Evolutionary conservation across 1,284 basidiomycete species (phyloP).

Genomic region (Uromyces viciae-fabae): DNA sequence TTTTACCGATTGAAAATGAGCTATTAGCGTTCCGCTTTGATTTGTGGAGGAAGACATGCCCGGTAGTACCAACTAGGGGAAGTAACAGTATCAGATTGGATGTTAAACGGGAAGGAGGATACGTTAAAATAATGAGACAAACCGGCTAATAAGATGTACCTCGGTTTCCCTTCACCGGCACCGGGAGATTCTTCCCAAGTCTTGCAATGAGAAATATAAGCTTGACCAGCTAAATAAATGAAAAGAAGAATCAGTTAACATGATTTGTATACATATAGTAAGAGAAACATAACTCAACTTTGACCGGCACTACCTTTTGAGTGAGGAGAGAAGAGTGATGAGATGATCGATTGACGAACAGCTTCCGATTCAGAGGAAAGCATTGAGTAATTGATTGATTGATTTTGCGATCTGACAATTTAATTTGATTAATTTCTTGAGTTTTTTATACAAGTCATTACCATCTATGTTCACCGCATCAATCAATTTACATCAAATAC

Average conservation of each 20-base stretch:
- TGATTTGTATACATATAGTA: background rate
- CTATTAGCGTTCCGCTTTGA: slow-evolving; percentile 93
- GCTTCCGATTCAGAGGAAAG: background rate
- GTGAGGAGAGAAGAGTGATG: slow-evolving; percentile 70
- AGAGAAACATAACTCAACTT: slow-evolving; percentile 18
- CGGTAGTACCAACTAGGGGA: background rate
- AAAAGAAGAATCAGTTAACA: background rate
- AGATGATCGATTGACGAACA: slow-evolving; percentile 65
- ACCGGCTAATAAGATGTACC: slow-evolving; percentile 83
- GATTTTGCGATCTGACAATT: too few relatives aligned
- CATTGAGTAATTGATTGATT: too few relatives aligned
- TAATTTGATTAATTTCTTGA: too few relatives aligned
- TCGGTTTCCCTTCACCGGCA: slow-evolving; percentile 69
- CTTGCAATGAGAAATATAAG: slow-evolving; percentile 78
- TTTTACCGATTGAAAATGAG: slow-evolving; percentile 94
- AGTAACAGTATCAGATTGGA: background rate
- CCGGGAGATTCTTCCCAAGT: slow-evolving; percentile 73
- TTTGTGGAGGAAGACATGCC: slow-evolving; percentile 67
- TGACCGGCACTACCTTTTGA: slow-evolving; percentile 43
- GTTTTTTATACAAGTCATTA: too few relatives aligned
- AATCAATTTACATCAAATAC: too few relatives aligned
- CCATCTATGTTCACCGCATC: too few relatives aligned
- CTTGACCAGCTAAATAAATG: slow-evolving; percentile 25
- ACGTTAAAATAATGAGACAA: slow-evolving; percentile 53
- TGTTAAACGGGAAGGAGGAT: slow-evolving; percentile 67